Base-by-base conservation (phyloP, 768 basidiomycete species). In the Leccinum obscurum region DNA sequence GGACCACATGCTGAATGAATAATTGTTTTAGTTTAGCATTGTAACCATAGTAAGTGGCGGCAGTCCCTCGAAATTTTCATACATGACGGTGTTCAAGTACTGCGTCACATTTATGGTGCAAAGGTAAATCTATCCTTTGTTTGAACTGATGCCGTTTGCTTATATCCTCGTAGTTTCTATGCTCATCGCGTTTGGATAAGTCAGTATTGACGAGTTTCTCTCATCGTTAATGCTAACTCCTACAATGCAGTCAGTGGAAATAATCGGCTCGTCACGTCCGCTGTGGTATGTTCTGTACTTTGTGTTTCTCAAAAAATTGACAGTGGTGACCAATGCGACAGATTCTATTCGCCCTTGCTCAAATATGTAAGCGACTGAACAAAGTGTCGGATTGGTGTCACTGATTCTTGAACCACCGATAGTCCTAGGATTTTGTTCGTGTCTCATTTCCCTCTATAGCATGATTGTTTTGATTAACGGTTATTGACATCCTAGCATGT, bases 141-240 rank as follows among this genome's bases (percentile, higher is more conserved):
- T 13, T 39, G 14, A 6, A 11, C 28, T 51, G 26, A 35, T n/a
- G 30, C 1, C 3, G 2, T 52, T 35, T 15, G 9, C 58, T 63
- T 13, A 66, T 13, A 1, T 0, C 2, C 10, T 26, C 10, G 52
- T 44, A 71, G 70, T 56, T 70, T 70, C 28, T 71, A 71, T 26
- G 58, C 58, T 24, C 70, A 70, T 26, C 66, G 67, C 39, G 63
- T 71, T 20, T 71, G 67, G 67, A 69, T 68, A 62, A 70, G 68
- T 70, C 44, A 48, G 68, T 52, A 11, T 5, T 10, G 35, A 2
- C 24, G 7, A 2, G 3, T 22, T 26, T 15, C 1, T 22, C 20
- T 34, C 10, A n/a, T 44, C 3, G 7, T 49, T 14, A 2, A 3
- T 39, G 2, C 26, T 35, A 39, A 63, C 6, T 20, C 20, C 20